Base-by-base conservation (phyloP, 495 filamentous ascomycete species). In the Lasiosphaeria ovina region DNA sequence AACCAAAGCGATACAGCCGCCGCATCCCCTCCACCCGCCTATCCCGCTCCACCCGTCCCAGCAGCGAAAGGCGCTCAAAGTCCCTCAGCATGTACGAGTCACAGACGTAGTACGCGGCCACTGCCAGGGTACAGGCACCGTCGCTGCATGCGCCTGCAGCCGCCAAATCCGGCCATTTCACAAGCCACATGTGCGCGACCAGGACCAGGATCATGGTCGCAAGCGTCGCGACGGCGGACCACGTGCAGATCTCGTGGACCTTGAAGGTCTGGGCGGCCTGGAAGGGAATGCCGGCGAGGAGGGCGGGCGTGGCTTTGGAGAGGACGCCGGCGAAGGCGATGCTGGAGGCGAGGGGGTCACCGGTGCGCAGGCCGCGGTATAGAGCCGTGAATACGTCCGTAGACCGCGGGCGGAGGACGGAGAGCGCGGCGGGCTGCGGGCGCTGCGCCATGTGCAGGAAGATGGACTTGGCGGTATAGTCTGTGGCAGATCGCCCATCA, bases 91-190 rank as follows among this genome's bases (percentile, higher is more conserved):
- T 57, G 38, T 9, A 32, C 42, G 54, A 57, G 54, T 45, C 42
- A 35, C 54, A 57, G 11, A 57, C 11, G 16, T 57, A 57, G 32
- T 57, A 57, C 8, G 47, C 47, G 6, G 35, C 7, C 9, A 6
- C 36, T 6, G 54, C 54, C n/a, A n/a, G n/a, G n/a, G n/a, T n/a
- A n/a, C n/a, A n/a, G n/a, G n/a, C 10, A 57, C 10, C 38, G 54
- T 31, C 6, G 33, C 40, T 11, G 31, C 4, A 4, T 35, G n/a
- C n/a, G n/a, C n/a, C n/a, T n/a, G n/a, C 36, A 35, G 47, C 38
- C 6, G 36, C 36, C 54, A 57, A 47, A 7, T 48, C 14, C 54
- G 54, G 54, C 54, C 54, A 57, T 24, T 48, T 57, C 36, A 57
- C 54, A 3, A 48, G 42, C 12, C 36, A 32, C 38, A 57, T 47